phyloP scores from a whole-genome alignment of 495 filamentous ascomycete genomes.

The Podospora pseudopauciseta region DNA sequence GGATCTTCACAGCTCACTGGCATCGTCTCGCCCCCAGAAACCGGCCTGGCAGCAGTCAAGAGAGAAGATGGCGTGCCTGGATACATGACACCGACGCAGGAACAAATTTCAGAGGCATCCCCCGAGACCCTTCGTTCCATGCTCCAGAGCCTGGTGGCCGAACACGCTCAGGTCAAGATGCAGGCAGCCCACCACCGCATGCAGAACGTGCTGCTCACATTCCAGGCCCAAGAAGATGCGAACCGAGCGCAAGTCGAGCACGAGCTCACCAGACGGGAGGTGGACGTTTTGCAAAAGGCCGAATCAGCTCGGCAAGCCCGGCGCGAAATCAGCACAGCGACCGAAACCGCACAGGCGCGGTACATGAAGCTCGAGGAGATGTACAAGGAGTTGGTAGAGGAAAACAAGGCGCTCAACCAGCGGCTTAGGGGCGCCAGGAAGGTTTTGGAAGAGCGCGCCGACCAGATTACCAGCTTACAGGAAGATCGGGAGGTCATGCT shows the following conservation, averaged over 20 bases:
- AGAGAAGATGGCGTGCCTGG: slow-evolving; percentile 50
- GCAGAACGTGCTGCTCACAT: slow-evolving; percentile 80
- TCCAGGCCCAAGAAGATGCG: slow-evolving; percentile 80
- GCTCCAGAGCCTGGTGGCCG: slow-evolving; percentile 50
- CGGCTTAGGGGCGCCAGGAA: slow-evolving; percentile 70
- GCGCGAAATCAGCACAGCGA: slow-evolving; percentile 39
- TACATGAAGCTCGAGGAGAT: slow-evolving; percentile 46
- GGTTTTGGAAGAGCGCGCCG: slow-evolving; percentile 63
- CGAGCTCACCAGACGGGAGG: slow-evolving; percentile 85
- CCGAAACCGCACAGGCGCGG: slow-evolving; percentile 42
- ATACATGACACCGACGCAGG: slow-evolving; percentile 54
- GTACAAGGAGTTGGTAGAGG: slow-evolving; percentile 58
- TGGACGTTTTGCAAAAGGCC: slow-evolving; percentile 74
- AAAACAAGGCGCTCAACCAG: slow-evolving; percentile 60
- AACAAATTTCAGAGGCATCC: slow-evolving; percentile 61
- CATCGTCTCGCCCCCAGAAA: slow-evolving; percentile 57
- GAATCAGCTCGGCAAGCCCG: slow-evolving; percentile 49
- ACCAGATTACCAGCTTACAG: slow-evolving; percentile 58
- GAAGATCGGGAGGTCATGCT: slow-evolving; percentile 75
- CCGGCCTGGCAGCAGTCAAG: slow-evolving; percentile 46
- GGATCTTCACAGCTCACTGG: slow-evolving; percentile 37
- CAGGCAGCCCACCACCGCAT: slow-evolving; percentile 87
- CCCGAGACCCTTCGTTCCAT: slow-evolving; percentile 55
- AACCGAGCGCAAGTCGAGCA: slow-evolving; percentile 90
- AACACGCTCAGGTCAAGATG: slow-evolving; percentile 65